Evolutionary conservation across 2,329 filamentous ascomycete genomes (phyloP), one percentile per base, ranked within the genome.

Genomic region (Botryotinia calthae): DNA sequence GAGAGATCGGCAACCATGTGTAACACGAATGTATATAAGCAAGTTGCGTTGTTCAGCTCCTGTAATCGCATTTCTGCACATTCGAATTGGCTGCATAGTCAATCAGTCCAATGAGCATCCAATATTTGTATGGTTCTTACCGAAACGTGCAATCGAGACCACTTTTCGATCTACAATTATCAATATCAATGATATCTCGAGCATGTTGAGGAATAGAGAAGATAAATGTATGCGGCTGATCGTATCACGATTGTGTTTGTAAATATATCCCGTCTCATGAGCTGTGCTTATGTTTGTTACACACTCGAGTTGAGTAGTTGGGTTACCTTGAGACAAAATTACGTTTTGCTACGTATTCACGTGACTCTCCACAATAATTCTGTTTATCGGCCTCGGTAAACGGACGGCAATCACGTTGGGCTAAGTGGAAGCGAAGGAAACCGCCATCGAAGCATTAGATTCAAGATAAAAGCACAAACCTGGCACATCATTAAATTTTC

Each of bases 11-110:
- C 31, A 34, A 25, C 34, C 22, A 40, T 37, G 4, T 61, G 58
- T 28, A 54, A 54, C 2, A 54, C n/a, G 28, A 8, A 18, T 28
- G 5, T 54, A 18, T 8, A 54, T 18, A 28, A 54, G 59, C 59
- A 40, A 62, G 61, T 18, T 63, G 61, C 61, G n/a, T 63, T 63
- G 37, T 44, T 63, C 37, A 44, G 61, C 62, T 64, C 31, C 34
- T 64, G 42, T 64, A 61, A 14, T 54, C 25, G 51, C 51, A 28
- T 54, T 54, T 2, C n/a, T 54, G n/a, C n/a, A 54, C n/a, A 54
- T 12, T 28, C 51, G 51, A 28, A 54, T n/a, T n/a, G 51, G n/a
- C 51, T 28, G n/a, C n/a, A 28, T 28, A 8, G n/a, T 28, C n/a
- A 28, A 54, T 28, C 51, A 28, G 16, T 54, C 51, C 51, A 28